These are phyloP conservation scores for Citrus cavaleriei DNA, from an alignment of 345 rosid species.

Conservation along the genomic window DNA sequence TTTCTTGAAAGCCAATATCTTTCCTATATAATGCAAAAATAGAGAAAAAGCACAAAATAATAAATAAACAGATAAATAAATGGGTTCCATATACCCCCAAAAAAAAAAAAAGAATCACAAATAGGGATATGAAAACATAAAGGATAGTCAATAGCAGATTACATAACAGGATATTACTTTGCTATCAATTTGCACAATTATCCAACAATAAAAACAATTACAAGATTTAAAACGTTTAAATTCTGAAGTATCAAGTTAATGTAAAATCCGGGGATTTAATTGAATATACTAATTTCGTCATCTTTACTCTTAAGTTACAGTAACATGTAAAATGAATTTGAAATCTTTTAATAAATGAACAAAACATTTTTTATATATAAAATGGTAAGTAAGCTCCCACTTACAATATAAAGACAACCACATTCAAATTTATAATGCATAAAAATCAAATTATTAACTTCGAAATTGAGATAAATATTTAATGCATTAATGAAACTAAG, in stretches of 20 bases:
- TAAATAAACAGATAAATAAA: too few species aligned
- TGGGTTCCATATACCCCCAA: too few species aligned
- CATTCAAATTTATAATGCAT: neutral
- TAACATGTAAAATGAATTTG: neutral
- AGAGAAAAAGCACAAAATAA: neutral
- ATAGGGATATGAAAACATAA: too few species aligned
- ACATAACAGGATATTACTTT: neutral
- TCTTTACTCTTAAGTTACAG: too few species aligned
- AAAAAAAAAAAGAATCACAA: too few species aligned
- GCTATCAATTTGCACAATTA: neutral
- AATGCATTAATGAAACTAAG: neutral
- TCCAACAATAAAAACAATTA: neutral
- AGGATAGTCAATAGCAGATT: too few species aligned
- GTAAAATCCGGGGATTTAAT: neutral
- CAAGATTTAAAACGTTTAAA: neutral
- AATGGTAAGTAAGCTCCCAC: neutral
- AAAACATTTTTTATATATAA: neutral
- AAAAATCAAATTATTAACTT: too few species aligned
- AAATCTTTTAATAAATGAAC: neutral
- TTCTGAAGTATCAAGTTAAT: neutral
- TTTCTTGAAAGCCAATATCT: slow-evolving; percentile 53
- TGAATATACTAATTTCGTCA: neutral
- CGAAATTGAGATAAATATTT: too few species aligned
- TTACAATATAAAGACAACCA: neutral
- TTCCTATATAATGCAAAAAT: slow-evolving; percentile 36